A percentile compares a stretch with the other conserved stretches of the same genome.
phyloP scores from a whole-genome alignment of 345 rosid species.

The Streptanthus diversifolius region DNA sequence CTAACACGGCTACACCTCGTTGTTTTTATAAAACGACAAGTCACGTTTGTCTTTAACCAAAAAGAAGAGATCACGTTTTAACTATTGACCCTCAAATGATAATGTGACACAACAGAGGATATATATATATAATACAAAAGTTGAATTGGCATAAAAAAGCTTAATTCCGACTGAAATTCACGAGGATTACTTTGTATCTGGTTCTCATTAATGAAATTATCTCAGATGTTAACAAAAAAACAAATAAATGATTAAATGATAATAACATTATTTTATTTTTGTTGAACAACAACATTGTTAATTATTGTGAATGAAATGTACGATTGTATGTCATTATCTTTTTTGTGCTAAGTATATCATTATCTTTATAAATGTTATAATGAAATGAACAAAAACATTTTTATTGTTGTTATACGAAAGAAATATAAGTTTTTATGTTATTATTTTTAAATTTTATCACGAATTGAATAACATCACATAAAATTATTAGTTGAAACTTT shows the following conservation, averaged over 20 bases:
- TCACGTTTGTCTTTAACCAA: background rate
- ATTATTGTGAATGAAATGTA: background rate
- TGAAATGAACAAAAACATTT: background rate
- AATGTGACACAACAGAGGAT: background rate
- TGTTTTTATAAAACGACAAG: background rate
- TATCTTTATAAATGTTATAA: too few species aligned
- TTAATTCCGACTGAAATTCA: background rate
- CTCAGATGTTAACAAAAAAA: background rate
- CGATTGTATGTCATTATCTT: background rate
- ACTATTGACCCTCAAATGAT: background rate
- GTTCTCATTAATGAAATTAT: background rate
- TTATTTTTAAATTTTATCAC: background rate
- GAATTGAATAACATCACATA: background rate
- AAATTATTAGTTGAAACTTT: background rate
- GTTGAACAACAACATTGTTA: background rate
- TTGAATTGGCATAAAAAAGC: background rate
- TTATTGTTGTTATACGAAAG: background rate
- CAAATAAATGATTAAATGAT: background rate
- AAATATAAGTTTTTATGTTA: background rate
- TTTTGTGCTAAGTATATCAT: too few species aligned
- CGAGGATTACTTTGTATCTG: background rate
- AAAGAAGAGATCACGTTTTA: background rate
- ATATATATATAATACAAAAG: background rate
- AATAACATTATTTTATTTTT: background rate
- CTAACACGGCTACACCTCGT: background rate